Base-by-base conservation (phyloP, 2,329 filamentous ascomycete species). In the Cladosporium sp. region DNA sequence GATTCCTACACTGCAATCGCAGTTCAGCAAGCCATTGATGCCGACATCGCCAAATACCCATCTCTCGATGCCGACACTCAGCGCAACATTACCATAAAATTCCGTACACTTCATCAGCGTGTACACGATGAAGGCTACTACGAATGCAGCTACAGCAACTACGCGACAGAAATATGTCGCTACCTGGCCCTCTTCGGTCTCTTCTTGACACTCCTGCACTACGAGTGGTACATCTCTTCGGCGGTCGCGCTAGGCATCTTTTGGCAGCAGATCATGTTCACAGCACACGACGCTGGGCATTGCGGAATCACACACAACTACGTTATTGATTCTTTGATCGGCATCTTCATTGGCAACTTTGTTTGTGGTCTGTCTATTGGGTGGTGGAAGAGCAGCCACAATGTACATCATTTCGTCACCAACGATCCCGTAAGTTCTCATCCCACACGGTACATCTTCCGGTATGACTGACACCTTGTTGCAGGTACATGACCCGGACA, bases 261-360 rank as follows among this genome's bases (percentile, higher is more conserved):
- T 73, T 89, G 87, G 85, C 87, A 89, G 71, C 87, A 89, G 78
- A 85, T 89, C 77, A 88, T 89, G 84, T 89, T 89, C 75, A 83
- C 84, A 0, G 87, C 87, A 6, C 87, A 89, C 71, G 87, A 89
- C 70, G 87, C 86, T 13, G 87, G 86, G 2, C 87, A 89, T 71
- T 79, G 83, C 28, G 86, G 85, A 66, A 89, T 89, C 66, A 88
- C 87, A 0, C 79, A 83, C 65, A 84, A 84, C 72, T 88, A 88
- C 68, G 76, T 81, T 2, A 69, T 79, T 16, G 87, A 89, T 72
- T 87, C 85, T 0, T 71, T 88, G 3, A 86, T 89, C 61, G 87
- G 82, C 57, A 82, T 88, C 66, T 87, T 89, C 70, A 80, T 89
- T 34, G 87, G 85, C 51, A 86, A 89, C 71, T 87, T 89, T 70